Percentiles rank a stretch among this genome's conserved stretches.
These are phyloP conservation scores for Colletotrichum tabaci DNA, from an alignment of 2,329 filamentous ascomycete species.

Conservation along the genomic window DNA sequence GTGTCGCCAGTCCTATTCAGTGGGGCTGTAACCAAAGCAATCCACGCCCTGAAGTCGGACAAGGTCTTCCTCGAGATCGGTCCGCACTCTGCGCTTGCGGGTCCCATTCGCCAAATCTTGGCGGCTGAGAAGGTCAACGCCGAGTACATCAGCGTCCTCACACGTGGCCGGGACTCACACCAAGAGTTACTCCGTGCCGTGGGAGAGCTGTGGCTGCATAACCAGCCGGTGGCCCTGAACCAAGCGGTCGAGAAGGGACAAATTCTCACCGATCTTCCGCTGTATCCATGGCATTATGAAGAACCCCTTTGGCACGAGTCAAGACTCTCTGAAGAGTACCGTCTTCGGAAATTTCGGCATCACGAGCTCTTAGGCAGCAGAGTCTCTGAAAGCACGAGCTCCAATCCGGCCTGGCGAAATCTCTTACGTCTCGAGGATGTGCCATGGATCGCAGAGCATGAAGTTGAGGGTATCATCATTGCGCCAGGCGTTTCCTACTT, in stretches of 20 bases:
- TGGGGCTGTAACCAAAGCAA: conserved; percentile 1
- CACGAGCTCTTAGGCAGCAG: conserved; percentile 29
- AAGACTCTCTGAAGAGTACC: conserved; percentile 17
- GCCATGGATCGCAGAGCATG: conserved; percentile 20
- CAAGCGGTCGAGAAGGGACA: conserved; percentile 8
- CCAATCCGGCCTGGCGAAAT: conserved; percentile 21
- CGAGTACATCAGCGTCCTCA: conserved; percentile 34
- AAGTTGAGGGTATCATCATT: conserved; percentile 11
- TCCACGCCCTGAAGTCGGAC: conserved; percentile 1
- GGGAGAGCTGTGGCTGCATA: conserved; percentile 37
- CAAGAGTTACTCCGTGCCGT: conserved; percentile 30
- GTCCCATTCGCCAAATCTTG: conserved; percentile 37
- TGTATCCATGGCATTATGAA: conserved; percentile 28
- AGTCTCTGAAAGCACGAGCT: not conserved
- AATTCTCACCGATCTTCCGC: conserved; percentile 17
- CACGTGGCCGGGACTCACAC: conserved; percentile 23
- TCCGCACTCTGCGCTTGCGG: conserved; percentile 29
- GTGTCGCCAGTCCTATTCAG: conserved; percentile 20
- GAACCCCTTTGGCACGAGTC: conserved; percentile 20
- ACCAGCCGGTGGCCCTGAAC: conserved; percentile 25
- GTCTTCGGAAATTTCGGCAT: conserved; percentile 16
- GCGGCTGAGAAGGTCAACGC: conserved; percentile 47
- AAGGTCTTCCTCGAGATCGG: conserved; percentile 26
- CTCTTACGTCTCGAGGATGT: conserved; percentile 25
- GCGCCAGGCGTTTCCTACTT: conserved; percentile 11